Evolutionary conservation across 177 flowering plant species (phyloP).

Genomic region (Vitis hybrid): DNA sequence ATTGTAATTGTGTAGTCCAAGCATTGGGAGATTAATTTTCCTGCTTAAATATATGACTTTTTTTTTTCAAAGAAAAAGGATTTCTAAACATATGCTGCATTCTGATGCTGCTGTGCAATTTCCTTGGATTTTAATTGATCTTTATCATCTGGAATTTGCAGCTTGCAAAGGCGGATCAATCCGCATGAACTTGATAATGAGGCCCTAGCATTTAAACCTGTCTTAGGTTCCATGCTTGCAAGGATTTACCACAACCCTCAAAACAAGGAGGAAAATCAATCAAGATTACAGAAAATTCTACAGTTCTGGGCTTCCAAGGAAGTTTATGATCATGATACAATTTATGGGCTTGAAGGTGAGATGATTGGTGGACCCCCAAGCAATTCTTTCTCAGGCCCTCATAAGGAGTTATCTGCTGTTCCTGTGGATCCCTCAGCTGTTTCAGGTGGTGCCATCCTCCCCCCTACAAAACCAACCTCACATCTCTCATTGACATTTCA

Average conservation of each 20-base stretch:
- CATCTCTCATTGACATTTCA: not conserved
- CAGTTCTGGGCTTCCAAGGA: slow-evolving; percentile 98
- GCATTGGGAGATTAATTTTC: not conserved
- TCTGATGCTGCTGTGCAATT: not conserved
- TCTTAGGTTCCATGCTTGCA: slow-evolving; percentile 90
- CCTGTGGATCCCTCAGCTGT: slow-evolving; percentile 34
- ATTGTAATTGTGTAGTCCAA: not conserved
- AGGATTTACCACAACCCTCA: slow-evolving; percentile 90
- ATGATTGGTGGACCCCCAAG: slow-evolving; percentile 74
- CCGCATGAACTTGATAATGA: slow-evolving; percentile 86
- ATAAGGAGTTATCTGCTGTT: slow-evolving; percentile 42
- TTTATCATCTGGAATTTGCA: slow-evolving; percentile 33
- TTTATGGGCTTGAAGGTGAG: slow-evolving; percentile 71
- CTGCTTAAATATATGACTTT: not conserved
- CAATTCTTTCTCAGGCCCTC: slow-evolving; percentile 43
- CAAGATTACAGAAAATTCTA: slow-evolving; percentile 80
- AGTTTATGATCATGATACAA: slow-evolving; percentile 84
- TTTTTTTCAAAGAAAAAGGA: not conserved
- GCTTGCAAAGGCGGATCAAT: slow-evolving; percentile 76
- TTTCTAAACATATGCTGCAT: not conserved
- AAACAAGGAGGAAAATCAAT: slow-evolving; percentile 86
- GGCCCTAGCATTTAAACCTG: slow-evolving; percentile 93
- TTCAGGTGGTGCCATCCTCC: slow-evolving; percentile 27
- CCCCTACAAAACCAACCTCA: not conserved
- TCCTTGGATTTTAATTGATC: not conserved